Conservation (phyloP, 345 rosid species). For the Trapa incisa region DNA sequence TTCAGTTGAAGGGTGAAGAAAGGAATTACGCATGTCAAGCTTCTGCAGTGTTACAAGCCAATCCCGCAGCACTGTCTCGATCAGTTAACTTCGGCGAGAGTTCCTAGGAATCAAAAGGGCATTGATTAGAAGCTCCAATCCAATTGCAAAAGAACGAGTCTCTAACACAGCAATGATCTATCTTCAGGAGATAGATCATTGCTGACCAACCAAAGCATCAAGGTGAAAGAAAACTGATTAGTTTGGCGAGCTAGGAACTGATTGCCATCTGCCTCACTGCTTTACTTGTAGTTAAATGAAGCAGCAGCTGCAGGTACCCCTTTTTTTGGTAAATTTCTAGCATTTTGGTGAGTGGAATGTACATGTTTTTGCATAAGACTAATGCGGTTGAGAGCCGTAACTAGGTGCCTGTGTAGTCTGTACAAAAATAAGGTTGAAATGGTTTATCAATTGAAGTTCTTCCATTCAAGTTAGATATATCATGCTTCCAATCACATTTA, state of each 20-base stretch:
- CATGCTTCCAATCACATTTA: too few species aligned
- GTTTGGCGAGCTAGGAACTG: background rate
- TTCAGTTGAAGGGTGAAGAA: conserved; percentile 34
- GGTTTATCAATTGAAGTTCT: background rate
- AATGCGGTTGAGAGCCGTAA: background rate
- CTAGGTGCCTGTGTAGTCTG: background rate
- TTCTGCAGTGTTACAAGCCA: conserved; percentile 52
- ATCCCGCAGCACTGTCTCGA: conserved; percentile 83
- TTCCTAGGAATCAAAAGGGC: background rate
- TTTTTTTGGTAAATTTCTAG: background rate
- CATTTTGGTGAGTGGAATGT: conserved; percentile 9
- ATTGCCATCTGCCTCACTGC: background rate
- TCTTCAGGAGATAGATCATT: background rate
- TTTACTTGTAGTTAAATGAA: background rate
- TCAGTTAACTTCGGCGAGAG: conserved; percentile 44
- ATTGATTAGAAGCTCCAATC: background rate
- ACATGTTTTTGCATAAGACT: conserved; percentile 2
- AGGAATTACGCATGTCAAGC: conserved; percentile 24
- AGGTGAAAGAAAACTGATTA: background rate
- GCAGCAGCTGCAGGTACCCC: background rate
- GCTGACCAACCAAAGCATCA: conserved; percentile 2
- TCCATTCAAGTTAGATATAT: background rate
- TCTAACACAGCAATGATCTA: background rate
- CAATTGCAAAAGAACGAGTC: background rate
- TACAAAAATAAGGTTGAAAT: conserved; percentile 1